Conservation (phyloP, 352 stramenopile species). For the Phytophthora sojae region DNA sequence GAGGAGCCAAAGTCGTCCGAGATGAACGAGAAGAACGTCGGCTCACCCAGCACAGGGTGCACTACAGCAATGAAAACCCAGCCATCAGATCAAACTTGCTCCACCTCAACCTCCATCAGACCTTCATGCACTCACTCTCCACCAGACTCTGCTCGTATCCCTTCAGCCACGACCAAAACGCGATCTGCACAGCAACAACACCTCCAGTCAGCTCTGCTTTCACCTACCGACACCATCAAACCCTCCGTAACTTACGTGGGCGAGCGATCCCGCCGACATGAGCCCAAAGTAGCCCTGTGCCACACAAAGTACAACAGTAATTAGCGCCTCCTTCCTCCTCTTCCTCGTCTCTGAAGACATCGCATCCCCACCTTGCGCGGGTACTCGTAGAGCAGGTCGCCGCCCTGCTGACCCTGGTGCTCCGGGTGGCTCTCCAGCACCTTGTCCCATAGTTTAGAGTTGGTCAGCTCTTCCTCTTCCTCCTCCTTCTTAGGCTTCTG, state of each 20-base stretch:
- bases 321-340: not conserved
- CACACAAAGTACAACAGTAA: constrained; percentile 5
- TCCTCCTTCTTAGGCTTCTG: constrained; percentile 33
- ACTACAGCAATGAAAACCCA: constrained; percentile 39
- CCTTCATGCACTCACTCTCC: constrained; percentile 58
- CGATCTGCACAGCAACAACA: constrained; percentile 56
- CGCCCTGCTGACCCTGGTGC: constrained; percentile 53
- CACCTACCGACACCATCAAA: not conserved
- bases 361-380: constrained; percentile 65
- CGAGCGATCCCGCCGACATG: constrained; percentile 78
- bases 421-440: constrained; percentile 68
- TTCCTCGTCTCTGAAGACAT: not conserved
- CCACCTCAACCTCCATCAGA: not conserved
- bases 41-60: constrained; percentile 67
- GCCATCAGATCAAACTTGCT: constrained; percentile 4
- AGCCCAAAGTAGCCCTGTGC: constrained; percentile 82
- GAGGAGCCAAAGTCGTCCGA: constrained; percentile 83
- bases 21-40: constrained; percentile 85
- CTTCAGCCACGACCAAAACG: constrained; percentile 91
- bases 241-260: constrained; percentile 53
- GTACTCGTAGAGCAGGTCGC: constrained; percentile 87
- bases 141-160: constrained; percentile 87
- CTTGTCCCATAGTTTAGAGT: constrained; percentile 78
- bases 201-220: constrained; percentile 1
- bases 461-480: constrained; percentile 61